phyloP scores from a whole-genome alignment of 1,284 basidiomycete genomes.

The Xerocomus minutiporus region DNA sequence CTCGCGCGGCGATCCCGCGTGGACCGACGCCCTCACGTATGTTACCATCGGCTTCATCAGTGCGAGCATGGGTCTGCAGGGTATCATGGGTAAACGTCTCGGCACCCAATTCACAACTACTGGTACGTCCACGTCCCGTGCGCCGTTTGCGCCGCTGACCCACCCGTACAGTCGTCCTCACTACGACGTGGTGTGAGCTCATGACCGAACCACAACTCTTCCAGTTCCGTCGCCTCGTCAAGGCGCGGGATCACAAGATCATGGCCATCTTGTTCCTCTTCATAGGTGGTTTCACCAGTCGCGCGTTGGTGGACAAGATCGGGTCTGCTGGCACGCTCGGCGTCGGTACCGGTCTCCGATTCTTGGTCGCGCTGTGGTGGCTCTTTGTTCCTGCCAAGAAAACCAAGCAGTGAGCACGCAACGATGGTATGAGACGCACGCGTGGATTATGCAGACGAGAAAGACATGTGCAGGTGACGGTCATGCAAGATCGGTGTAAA shows the following conservation, averaged over 20 bases:
- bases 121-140: constrained; percentile 42
- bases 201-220: constrained; percentile 75
- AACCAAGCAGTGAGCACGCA: constrained; percentile 5
- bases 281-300: constrained; percentile 70
- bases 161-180: constrained; percentile 52
- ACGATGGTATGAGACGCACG: too few relatives aligned
- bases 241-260: constrained; percentile 68
- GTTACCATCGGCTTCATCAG: constrained; percentile 73
- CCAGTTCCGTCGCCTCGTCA: constrained; percentile 46
- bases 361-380: constrained; percentile 66
- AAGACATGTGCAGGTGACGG: neutral
- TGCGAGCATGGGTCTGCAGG: constrained; percentile 73
- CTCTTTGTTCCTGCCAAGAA: constrained; percentile 56
- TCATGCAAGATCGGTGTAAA: neutral
- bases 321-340: constrained; percentile 66
- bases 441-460: neutral
- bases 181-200: constrained; percentile 84
- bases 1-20: constrained; percentile 57
- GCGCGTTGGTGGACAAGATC: constrained; percentile 59
- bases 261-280: constrained; percentile 67
- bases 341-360: constrained; percentile 61
- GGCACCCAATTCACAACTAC: constrained; percentile 78
- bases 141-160: neutral
- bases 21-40: constrained; percentile 64
- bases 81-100: constrained; percentile 74